Conservation (phyloP, 163 green algal genomes). For the Volvox carteri region DNA sequence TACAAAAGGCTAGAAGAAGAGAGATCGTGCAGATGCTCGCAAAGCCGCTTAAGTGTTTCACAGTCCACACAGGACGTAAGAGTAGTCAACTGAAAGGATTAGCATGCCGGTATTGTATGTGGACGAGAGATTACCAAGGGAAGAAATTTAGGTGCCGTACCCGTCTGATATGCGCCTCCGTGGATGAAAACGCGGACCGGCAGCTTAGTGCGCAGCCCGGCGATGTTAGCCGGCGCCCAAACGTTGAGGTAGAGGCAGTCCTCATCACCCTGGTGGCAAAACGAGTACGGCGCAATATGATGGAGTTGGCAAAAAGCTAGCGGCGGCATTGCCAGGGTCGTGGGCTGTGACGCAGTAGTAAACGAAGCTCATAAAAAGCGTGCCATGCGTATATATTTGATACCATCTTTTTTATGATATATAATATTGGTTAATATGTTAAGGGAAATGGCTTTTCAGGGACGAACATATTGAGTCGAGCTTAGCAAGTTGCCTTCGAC, state of each 20-base stretch:
- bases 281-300: neutral
- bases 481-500: neutral
- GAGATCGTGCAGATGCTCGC: neutral
- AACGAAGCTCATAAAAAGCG: neutral
- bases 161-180: conserved; percentile 13
- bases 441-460: neutral
- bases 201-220: neutral
- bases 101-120: no score
- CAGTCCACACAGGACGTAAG: neutral
- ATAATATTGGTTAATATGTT: neutral
- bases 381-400: neutral
- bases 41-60: neutral
- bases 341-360: no score
- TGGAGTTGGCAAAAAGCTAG: neutral
- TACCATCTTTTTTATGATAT: no score
- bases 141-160: no score
- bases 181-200: conserved; percentile 49
- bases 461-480: neutral
- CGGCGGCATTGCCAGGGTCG: no score
- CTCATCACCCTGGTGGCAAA: conserved; percentile 18
- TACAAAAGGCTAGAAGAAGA: no score
- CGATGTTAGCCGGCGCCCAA: neutral
- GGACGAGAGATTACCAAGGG: no score
- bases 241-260: conserved; percentile 57
- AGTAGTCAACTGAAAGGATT: neutral